Base-by-base conservation (phyloP, 129 eudicot genomes). In the Erigeron canadensis region DNA sequence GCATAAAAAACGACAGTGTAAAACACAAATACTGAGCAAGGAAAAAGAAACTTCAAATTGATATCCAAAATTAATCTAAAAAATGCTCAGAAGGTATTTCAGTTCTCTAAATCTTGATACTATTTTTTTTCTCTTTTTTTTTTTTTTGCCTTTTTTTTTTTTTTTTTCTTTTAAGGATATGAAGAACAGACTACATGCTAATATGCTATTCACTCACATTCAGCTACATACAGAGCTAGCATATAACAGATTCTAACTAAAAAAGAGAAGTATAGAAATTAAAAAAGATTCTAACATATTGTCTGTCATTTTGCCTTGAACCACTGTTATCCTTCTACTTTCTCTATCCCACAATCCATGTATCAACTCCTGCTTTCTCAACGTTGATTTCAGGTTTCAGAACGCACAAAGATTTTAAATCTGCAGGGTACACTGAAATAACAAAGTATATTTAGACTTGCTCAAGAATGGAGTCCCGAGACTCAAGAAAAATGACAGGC, bases 191-290 rank as follows among this genome's bases (percentile, higher is more conserved):
- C 74, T 73, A 73, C 64, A 40, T 57, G 71, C 75, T n/a, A n/a
- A 73, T 57, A 40, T 57, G 71, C 75, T 79, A 73, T 67, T 67
- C 75, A 59, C 74, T 3, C 76, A 67, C 65, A 67, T 67, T 61
- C 71, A 67, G 70, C 75, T 79, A 73, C 62, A 67, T 80, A 80
- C 83, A 80, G 45, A 77, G 37, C 75, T 67, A 74, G 61, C 76
- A 74, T 17, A 62, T 63, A 42, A 74, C 72, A 53, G 65, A 77
- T 18, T 47, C 60, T 60, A 80, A 68, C 67, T 56, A 79, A 67
- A 68, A 59, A 23, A 69, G 47, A 69, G 45, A 5, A 17, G 17
- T 34, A 63, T 16, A 12, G 5, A n/a, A 55, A 75, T n/a, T 7
- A 6, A 61, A 45, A 19, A 59, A 59, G 45, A 66, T 28, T 41